Evolutionary conservation across 1,284 basidiomycete species (phyloP).

Genomic region (Melampsora larici-populina): DNA sequence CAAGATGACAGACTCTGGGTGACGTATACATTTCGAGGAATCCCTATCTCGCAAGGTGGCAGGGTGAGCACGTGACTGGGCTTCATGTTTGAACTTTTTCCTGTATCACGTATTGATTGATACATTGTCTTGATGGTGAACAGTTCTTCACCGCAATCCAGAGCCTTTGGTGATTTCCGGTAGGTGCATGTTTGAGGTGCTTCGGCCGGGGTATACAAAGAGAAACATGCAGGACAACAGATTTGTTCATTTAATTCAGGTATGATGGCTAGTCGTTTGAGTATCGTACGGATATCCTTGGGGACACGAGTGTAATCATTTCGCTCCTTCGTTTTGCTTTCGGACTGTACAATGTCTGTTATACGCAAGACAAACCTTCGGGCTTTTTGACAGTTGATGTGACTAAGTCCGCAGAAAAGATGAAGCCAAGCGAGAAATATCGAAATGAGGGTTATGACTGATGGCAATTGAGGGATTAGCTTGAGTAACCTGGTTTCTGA

Average conservation of each 20-base stretch:
- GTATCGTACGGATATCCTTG: too few species aligned
- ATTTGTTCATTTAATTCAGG: not conserved
- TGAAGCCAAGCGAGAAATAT: conserved; percentile 1
- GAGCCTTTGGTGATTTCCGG: not conserved
- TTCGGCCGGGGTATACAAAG: not conserved
- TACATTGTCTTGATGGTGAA: not conserved
- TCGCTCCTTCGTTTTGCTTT: too few species aligned
- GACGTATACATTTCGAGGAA: not conserved
- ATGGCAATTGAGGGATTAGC: not conserved
- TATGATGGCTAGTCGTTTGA: not conserved
- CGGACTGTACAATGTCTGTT: not conserved
- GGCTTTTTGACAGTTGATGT: not conserved
- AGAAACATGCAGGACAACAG: conserved; percentile 15
- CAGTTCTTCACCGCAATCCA: not conserved
- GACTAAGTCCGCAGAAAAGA: not conserved
- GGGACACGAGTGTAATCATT: not conserved
- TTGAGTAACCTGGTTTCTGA: too few species aligned
- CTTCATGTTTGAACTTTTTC: not conserved
- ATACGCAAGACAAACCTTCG: not conserved
- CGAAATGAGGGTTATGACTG: not conserved
- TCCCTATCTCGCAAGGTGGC: not conserved
- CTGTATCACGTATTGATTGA: too few species aligned
- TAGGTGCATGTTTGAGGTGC: not conserved
- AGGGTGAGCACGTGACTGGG: not conserved
- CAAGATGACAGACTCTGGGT: not conserved